Evolutionary conservation across 1,284 basidiomycete species (phyloP).

Genomic region (Omphalotus olearius): DNA sequence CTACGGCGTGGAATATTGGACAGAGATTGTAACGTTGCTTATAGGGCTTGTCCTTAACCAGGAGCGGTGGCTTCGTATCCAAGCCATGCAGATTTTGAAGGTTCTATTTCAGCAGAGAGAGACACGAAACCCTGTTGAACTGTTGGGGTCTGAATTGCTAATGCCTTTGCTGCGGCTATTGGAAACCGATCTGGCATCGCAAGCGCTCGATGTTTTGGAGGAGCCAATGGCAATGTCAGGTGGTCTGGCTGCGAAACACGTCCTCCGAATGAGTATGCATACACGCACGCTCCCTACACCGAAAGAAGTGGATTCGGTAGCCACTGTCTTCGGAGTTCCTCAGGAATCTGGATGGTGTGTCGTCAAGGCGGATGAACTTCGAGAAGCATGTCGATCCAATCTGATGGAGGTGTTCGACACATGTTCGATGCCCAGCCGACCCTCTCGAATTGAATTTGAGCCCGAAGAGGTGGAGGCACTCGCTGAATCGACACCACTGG

Average conservation of each 20-base stretch:
- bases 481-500: slow-evolving; percentile 36
- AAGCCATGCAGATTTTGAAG: slow-evolving; percentile 86
- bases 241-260: slow-evolving; percentile 75
- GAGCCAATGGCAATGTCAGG: slow-evolving; percentile 79
- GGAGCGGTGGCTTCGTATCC: slow-evolving; percentile 79
- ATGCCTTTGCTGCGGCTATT: slow-evolving; percentile 88
- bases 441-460: slow-evolving; percentile 70
- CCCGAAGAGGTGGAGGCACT: slow-evolving; percentile 44
- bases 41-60: slow-evolving; percentile 85
- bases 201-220: slow-evolving; percentile 89
- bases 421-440: slow-evolving; percentile 68
- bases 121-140: slow-evolving; percentile 68
- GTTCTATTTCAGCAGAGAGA: slow-evolving; percentile 86
- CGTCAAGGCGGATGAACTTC: slow-evolving; percentile 58
- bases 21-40: slow-evolving; percentile 76
- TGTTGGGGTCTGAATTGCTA: slow-evolving; percentile 80
- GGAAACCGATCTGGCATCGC: slow-evolving; percentile 78
- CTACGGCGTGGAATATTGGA: slow-evolving; percentile 69
- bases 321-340: slow-evolving; percentile 78
- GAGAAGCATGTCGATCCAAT: slow-evolving; percentile 68
- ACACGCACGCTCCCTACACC: slow-evolving; percentile 35
- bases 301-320: slow-evolving; percentile 45
- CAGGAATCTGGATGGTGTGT: slow-evolving; percentile 85
- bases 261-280: slow-evolving; percentile 85
- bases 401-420: slow-evolving; percentile 83